These are phyloP conservation scores for Strigomonas galati DNA, from an alignment of 208 protist species.

Conservation along the genomic window DNA sequence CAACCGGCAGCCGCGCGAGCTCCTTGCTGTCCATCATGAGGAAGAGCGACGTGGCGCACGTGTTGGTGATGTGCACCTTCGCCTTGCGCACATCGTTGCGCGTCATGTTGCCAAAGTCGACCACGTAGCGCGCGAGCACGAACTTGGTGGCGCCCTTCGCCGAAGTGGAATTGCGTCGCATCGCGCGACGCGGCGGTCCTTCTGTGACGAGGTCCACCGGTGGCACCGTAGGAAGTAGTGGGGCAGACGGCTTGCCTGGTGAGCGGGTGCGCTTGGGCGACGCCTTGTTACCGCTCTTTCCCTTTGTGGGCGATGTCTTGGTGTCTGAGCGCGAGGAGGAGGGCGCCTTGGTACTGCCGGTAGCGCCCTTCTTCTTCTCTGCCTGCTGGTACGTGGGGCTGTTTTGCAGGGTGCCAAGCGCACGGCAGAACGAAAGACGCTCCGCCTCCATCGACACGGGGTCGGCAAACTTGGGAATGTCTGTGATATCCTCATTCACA, in stretches of 20 bases:
- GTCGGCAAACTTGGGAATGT: background rate
- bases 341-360: too few species aligned
- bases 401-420: background rate
- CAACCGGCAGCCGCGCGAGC: constrained; percentile 46
- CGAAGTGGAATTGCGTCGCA: constrained; percentile 54
- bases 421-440: constrained; percentile 56
- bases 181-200: constrained; percentile 24
- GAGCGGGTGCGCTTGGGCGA: background rate
- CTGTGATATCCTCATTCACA: background rate
- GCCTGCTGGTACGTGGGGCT: constrained; percentile 11
- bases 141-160: constrained; percentile 37
- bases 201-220: background rate
- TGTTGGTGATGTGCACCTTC: constrained; percentile 85
- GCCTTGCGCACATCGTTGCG: constrained; percentile 74
- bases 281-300: background rate
- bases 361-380: background rate
- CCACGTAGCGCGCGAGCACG: constrained; percentile 82
- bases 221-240: background rate
- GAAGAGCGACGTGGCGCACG: constrained; percentile 53
- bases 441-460: constrained; percentile 63
- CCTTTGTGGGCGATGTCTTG: background rate
- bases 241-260: background rate
- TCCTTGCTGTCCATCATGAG: constrained; percentile 81
- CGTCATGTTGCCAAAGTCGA: constrained; percentile 95
- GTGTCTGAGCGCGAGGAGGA: too few species aligned